Percentiles rank a stretch among this genome's conserved stretches.
Conservation (phyloP, 2,329 filamentous ascomycete genomes). For the Fusarium staphyleae region DNA sequence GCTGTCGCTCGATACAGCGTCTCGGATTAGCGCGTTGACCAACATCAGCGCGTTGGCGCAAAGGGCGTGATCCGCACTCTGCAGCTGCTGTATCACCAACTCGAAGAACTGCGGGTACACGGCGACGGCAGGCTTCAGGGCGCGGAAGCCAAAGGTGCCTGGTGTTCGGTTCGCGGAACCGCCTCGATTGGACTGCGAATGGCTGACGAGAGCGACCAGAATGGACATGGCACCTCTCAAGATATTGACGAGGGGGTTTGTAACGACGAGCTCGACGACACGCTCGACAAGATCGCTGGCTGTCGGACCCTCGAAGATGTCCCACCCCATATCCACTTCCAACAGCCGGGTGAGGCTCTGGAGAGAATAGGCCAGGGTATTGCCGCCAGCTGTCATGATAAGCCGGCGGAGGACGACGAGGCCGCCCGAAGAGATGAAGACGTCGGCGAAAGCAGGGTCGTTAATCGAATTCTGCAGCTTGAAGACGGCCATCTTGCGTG, state of each 20-base stretch:
- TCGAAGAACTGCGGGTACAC: conserved; percentile 94
- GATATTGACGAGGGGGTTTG: conserved; percentile 95
- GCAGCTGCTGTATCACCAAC: conserved; percentile 88
- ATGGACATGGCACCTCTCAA: conserved; percentile 97
- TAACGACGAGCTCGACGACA: conserved; percentile 92
- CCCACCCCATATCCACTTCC: conserved; percentile 98
- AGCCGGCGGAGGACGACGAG: conserved; percentile 81
- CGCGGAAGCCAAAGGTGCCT: conserved; percentile 83
- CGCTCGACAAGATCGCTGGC: conserved; percentile 73
- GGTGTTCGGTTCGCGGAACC: conserved; percentile 50
- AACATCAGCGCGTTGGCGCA: conserved; percentile 95
- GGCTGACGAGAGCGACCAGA: conserved; percentile 88
- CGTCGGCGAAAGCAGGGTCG: conserved; percentile 94
- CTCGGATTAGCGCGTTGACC: conserved; percentile 93
- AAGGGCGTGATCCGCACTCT: conserved; percentile 92
- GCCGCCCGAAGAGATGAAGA: conserved; percentile 91
- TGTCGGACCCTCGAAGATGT: conserved; percentile 72
- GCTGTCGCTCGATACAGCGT: conserved; percentile 80
- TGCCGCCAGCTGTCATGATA: conserved; percentile 85
- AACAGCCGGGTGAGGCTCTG: conserved; percentile 87
- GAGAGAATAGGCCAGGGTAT: conserved; percentile 93
- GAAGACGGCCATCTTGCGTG: conserved; percentile 98
- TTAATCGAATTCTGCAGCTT: conserved; percentile 95
- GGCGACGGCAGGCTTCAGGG: conserved; percentile 88
- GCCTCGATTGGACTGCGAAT: conserved; percentile 68